phyloP scores from a whole-genome alignment of 306 rosid genomes.

The Cucurbita pepo region DNA sequence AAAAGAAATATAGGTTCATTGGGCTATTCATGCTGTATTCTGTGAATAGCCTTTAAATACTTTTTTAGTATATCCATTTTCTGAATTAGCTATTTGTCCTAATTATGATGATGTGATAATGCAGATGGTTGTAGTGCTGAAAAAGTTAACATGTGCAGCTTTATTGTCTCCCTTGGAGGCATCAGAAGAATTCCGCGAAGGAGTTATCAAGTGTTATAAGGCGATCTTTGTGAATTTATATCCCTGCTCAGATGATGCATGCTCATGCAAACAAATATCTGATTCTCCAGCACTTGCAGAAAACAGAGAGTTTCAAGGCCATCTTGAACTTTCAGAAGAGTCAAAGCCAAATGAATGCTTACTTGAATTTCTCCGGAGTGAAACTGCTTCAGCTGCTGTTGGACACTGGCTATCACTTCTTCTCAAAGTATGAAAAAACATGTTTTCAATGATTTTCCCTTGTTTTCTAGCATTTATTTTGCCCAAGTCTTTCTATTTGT shows the following conservation, averaged over 20 bases:
- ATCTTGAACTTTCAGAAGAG: constrained; percentile 18
- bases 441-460: neutral
- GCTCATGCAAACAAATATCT: constrained; percentile 43
- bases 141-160: constrained; percentile 85
- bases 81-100: neutral
- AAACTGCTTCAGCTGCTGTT: constrained; percentile 69
- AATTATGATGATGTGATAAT: constrained; percentile 14
- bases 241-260: constrained; percentile 45
- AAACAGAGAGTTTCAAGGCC: constrained; percentile 13
- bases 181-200: constrained; percentile 96
- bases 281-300: constrained; percentile 47
- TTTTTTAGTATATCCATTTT: neutral
- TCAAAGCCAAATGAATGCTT: constrained; percentile 57
- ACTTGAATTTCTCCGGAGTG: constrained; percentile 58
- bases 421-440: constrained; percentile 48
- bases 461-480: neutral
- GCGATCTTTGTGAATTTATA: constrained; percentile 43
- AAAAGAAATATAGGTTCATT: neutral
- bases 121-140: constrained; percentile 88
- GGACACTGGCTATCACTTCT: constrained; percentile 97
- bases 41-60: neutral
- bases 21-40: neutral
- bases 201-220: constrained; percentile 65
- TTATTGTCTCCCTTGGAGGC: constrained; percentile 76
- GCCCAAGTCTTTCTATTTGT: constrained; percentile 5